Base-by-base conservation (phyloP, 2,329 filamentous ascomycete genomes). In the Fusarium mangiferae region DNA sequence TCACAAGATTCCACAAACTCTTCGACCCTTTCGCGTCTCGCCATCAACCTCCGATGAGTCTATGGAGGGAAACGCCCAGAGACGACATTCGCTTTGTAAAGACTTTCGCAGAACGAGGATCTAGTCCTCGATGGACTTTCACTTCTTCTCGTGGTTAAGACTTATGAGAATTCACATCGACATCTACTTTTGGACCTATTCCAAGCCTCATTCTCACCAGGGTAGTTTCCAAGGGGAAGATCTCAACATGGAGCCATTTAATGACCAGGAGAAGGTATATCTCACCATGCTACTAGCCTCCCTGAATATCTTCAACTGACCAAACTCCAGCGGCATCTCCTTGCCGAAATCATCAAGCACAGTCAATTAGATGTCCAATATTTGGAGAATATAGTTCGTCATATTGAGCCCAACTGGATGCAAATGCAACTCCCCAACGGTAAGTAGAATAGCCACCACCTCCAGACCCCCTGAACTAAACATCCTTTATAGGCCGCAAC, bases 321-420 rank as follows among this genome's bases (percentile, higher is more conserved):
- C 52, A 71, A 55, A 26, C 12, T 54, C n/a, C 76, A 90, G 88
- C 87, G 88, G 71, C 89, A 89, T 77, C 82, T 90, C 68, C 84
- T 90, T 63, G 87, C 84, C 64, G 88, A 90, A 80, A 87, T 90
- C 75, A 87, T 90, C 80, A 90, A 90, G 75, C 84, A 83, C 68
- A 90, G 88, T 81, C 80, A 83, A 36, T 80, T 90, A 66, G 85
- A 88, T 63, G 78, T 88, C 30, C 78, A 82, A 17, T 79, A 78
- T 24, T 79, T 90, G 36, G 83, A 85, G 26, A 80, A 81, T 18
- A 88, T 90, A 68, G 82, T 90, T 44, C 80, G 84, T 66, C 80
- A 79, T 15, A 75, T 87, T 60, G 79, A 82, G 66, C 84, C 85
- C 14, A 81, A 84, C 60, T 87, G 85, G 85, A 81, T 85, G 78